Conservation (phyloP, 352 stramenopile genomes). For the Sclerospora graminicola region DNA sequence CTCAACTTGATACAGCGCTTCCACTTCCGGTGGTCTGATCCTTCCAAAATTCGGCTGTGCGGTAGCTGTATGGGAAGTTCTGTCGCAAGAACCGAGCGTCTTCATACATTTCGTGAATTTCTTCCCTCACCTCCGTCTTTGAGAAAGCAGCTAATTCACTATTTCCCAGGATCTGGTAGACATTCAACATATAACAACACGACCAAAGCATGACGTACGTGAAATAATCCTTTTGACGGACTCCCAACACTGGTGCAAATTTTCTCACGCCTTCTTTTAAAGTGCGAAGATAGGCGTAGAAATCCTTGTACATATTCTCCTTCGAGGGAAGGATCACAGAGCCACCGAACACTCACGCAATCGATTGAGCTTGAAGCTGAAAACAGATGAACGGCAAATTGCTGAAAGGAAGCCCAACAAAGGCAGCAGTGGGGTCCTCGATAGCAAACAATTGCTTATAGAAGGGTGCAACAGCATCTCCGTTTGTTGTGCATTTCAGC, state of each 20-base stretch:
- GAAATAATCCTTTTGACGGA: constrained; percentile 39
- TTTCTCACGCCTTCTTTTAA: constrained; percentile 41
- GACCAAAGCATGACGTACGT: constrained; percentile 15
- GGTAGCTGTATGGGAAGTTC: constrained; percentile 54
- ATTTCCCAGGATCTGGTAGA: background rate
- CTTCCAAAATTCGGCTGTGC: constrained; percentile 41
- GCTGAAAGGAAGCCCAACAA: constrained; percentile 61
- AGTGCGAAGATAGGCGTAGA: constrained; percentile 30
- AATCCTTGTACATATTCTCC: constrained; percentile 59
- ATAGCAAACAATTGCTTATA: constrained; percentile 77
- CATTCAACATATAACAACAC: background rate
- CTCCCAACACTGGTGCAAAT: constrained; percentile 60
- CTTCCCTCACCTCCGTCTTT: constrained; percentile 25
- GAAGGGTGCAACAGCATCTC: constrained; percentile 41
- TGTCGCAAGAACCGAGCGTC: constrained; percentile 43
- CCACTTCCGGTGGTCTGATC: constrained; percentile 33
- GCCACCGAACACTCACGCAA: constrained; percentile 43
- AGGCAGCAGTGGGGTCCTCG: constrained; percentile 58
- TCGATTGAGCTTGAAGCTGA: constrained; percentile 67
- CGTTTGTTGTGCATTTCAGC: constrained; percentile 17
- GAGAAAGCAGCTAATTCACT: constrained; percentile 33
- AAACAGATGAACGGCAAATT: constrained; percentile 78
- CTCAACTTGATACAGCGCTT: constrained; percentile 23
- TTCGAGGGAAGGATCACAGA: constrained; percentile 34
- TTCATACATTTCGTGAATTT: constrained; percentile 58